Evolutionary conservation across 129 eudicot genomes (phyloP), one percentile per base, ranked within the genome.

Genomic region (Ambrosia artemisiifolia): DNA sequence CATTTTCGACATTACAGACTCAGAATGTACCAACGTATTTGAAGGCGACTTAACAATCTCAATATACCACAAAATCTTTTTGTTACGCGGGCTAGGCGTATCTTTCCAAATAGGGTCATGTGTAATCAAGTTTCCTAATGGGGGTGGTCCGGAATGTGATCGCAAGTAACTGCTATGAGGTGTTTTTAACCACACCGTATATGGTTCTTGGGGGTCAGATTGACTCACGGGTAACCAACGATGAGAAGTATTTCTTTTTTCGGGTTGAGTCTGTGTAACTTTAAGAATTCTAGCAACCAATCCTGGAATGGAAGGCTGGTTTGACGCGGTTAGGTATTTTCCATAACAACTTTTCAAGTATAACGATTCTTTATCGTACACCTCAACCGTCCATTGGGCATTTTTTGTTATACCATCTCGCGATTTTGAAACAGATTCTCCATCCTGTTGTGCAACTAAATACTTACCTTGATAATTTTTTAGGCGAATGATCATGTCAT

Each of bases 321-420:
- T 72, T 16, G 84, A 78, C 3, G 92, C 92, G 0, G 86, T 86
- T 7, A 86, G 80, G 78, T 86, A 81, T 69, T 71, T 86, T 14
- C 85, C 85, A 18, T 73, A 81, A 51, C 88, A 81, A 51, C 86
- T 86, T 40, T 61, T 81, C 24, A 86, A 76, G 32, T 72, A 75
- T 20, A 86, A 0, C 11, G 48, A 68, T 38, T 81, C 78, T 1
- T 56, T 71, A 7, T 83, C 82, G 17, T 67, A 20, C 11, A 81
- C 51, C 77, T 86, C 86, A 1, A 86, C 56, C 8, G 69, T 78
- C 92, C 88, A 86, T 46, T 75, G 72, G 17, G 92, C 84, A 16
- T 81, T 84, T n/a, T 43, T 60, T 5, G 84, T 46, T 11, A 74
- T 59, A 11, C 84, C 80, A 19, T 86, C 80, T 36, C 83, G 80